Conservation (phyloP, 345 rosid species). For the Eucalyptus tenuipes region DNA sequence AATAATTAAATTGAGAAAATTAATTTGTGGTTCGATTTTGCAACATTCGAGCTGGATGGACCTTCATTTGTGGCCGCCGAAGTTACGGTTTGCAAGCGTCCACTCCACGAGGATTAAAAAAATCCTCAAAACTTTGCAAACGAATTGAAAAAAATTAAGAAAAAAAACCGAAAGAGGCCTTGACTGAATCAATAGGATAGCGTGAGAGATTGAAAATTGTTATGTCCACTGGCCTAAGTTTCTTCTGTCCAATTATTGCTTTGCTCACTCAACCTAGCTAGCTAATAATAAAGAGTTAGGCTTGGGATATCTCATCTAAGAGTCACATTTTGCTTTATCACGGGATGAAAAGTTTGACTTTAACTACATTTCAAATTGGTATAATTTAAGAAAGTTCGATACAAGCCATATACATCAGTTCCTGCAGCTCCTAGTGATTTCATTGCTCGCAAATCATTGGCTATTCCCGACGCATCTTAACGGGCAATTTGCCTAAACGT, state of each 20-base stretch:
- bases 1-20: not conserved
- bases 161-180: not conserved
- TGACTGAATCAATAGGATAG: not conserved
- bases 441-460: not conserved
- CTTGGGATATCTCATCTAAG: not conserved
- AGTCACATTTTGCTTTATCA: not conserved
- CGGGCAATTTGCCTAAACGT: not conserved
- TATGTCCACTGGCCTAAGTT: not conserved
- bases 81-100: not conserved
- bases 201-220: not conserved
- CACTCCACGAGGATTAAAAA: not conserved
- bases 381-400: not conserved
- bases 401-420: not conserved
- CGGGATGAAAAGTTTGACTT: not conserved
- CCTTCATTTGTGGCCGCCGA: not conserved
- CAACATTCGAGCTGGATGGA: not conserved
- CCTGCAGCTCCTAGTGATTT: not conserved
- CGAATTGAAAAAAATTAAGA: not conserved
- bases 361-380: not conserved
- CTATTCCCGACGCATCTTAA: not conserved
- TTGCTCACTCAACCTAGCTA: not conserved
- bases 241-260: not conserved
- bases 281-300: not conserved
- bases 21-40: not conserved
- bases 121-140: not conserved